A percentile compares a stretch with the other conserved stretches of the same genome.
These are phyloP conservation scores for Zygotorulaspora danielsina DNA, from an alignment of 805 yeast species.

Conservation along the genomic window DNA sequence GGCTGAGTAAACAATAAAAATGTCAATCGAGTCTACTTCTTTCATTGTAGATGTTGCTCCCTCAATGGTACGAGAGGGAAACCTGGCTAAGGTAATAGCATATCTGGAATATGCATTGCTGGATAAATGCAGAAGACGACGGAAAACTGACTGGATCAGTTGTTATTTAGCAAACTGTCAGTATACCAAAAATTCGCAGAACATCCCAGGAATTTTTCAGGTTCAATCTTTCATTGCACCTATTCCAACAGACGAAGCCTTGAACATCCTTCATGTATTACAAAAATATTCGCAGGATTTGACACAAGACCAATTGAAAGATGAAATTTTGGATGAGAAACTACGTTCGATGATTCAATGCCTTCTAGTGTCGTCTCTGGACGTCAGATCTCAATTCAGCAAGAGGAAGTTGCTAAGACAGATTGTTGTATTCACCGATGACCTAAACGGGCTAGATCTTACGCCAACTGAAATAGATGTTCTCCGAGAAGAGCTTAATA, in stretches of 20 bases:
- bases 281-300: slow-evolving; percentile 9
- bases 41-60: slow-evolving; percentile 29
- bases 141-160: slow-evolving; percentile 33
- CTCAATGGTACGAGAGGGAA: slow-evolving; percentile 16
- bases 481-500: slow-evolving; percentile 21
- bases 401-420: slow-evolving; percentile 25
- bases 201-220: slow-evolving; percentile 22
- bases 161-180: slow-evolving; percentile 22
- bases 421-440: slow-evolving; percentile 28
- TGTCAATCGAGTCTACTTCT: slow-evolving; percentile 27
- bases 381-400: slow-evolving; percentile 23
- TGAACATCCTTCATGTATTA: slow-evolving; percentile 10
- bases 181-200: slow-evolving; percentile 17
- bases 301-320: slow-evolving; percentile 1
- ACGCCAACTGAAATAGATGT: slow-evolving; percentile 24
- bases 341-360: slow-evolving; percentile 20
- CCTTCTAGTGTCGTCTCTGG: slow-evolving; percentile 24
- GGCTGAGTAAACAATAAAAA: too few relatives aligned
- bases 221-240: slow-evolving; percentile 25
- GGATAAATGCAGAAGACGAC: slow-evolving; percentile 25
- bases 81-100: slow-evolving; percentile 17
- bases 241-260: slow-evolving; percentile 14
- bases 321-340: neutral
- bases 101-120: slow-evolving; percentile 29
- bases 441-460: slow-evolving; percentile 25